phyloP scores from a whole-genome alignment of 106 monocot species.

The Phalaenopsis aphrodite region DNA sequence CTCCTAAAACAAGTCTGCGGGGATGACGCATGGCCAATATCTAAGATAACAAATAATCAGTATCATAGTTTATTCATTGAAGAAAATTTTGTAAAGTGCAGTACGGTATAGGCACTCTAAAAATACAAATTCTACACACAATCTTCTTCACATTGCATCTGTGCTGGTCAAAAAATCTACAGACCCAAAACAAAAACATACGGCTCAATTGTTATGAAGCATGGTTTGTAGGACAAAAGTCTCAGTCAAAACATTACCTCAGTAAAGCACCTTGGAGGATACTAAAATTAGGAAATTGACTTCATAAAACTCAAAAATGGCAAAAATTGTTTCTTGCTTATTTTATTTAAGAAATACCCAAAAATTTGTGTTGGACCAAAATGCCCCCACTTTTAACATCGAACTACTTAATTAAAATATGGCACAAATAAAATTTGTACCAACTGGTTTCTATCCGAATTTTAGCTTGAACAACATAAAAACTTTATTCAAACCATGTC shows the following conservation, averaged over 20 bases:
- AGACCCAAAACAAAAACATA: background rate
- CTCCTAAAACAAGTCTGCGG: conserved; percentile 72
- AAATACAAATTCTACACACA: background rate
- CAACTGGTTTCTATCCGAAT: too few species aligned
- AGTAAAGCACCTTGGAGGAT: background rate
- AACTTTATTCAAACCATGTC: too few species aligned
- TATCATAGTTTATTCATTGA: background rate
- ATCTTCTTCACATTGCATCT: background rate
- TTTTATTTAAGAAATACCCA: too few species aligned
- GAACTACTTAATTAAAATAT: too few species aligned
- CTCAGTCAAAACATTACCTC: conserved; percentile 3
- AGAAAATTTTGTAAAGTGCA: background rate
- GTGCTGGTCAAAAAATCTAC: too few species aligned
- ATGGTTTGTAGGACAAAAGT: background rate
- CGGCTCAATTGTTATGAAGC: background rate
- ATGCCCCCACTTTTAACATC: too few species aligned
- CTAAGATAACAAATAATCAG: conserved; percentile 24
- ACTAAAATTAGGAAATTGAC: background rate
- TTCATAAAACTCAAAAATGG: too few species aligned
- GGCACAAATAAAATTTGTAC: too few species aligned
- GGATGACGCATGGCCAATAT: conserved; percentile 98
- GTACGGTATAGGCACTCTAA: background rate
- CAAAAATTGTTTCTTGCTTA: too few species aligned
- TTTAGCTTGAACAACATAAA: too few species aligned
- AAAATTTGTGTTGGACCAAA: too few species aligned